phyloP scores from a whole-genome alignment of 257 asterid species.

The Cynanchum wilfordii region DNA sequence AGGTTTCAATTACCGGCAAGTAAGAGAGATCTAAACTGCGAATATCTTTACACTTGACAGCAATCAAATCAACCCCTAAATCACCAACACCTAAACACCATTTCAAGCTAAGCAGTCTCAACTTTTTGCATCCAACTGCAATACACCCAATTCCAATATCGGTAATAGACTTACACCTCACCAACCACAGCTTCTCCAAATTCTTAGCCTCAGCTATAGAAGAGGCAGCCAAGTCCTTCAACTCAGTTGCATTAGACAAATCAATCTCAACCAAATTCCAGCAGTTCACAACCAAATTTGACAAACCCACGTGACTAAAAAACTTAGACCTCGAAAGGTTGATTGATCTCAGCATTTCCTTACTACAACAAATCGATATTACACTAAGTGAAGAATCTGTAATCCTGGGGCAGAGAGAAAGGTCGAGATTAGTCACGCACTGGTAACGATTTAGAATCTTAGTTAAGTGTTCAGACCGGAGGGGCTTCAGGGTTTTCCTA shows the following conservation, averaged over 20 bases:
- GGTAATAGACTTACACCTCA: constrained; percentile 66
- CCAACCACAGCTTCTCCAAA: constrained; percentile 66
- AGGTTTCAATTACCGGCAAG: constrained; percentile 56
- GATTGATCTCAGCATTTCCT: constrained; percentile 49
- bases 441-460: constrained; percentile 49
- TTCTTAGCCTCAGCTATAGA: constrained; percentile 79
- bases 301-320: constrained; percentile 57
- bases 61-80: constrained; percentile 80
- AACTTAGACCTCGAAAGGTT: constrained; percentile 67
- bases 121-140: constrained; percentile 81
- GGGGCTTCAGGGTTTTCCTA: constrained; percentile 59
- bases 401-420: constrained; percentile 64
- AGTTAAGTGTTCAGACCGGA: constrained; percentile 47
- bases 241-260: constrained; percentile 68
- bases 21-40: constrained; percentile 77
- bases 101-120: constrained; percentile 68
- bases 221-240: constrained; percentile 61
- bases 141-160: constrained; percentile 94
- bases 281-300: constrained; percentile 52
- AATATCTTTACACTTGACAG: constrained; percentile 75
- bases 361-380: constrained; percentile 42
- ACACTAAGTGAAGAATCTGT: constrained; percentile 45
- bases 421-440: constrained; percentile 52
- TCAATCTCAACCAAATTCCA: constrained; percentile 73
- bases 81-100: constrained; percentile 93